These are phyloP conservation scores for Cephalotrichum gorgonifer DNA, from an alignment of 2,329 filamentous ascomycete genomes.

Conservation along the genomic window DNA sequence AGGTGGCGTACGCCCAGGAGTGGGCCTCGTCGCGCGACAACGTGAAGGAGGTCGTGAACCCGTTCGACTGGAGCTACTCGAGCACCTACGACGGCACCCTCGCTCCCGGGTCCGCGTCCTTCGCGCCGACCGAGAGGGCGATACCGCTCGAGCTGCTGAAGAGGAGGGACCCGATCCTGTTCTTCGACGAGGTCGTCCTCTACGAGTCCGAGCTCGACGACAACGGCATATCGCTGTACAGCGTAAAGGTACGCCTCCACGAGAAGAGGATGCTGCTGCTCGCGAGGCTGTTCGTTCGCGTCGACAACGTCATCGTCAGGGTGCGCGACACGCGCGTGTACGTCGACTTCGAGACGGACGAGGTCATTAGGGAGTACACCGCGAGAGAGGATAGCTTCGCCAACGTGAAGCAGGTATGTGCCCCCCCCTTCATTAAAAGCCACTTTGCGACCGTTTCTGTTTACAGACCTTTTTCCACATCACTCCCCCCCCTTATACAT, in stretches of 20 bases:
- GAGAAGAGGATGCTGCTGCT: constrained; percentile 77
- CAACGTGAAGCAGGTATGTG: constrained; percentile 58
- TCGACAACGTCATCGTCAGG: constrained; percentile 82
- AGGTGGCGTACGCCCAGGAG: constrained; percentile 83
- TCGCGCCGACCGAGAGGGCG: constrained; percentile 22
- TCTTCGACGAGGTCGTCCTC: constrained; percentile 91
- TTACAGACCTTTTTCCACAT: not conserved
- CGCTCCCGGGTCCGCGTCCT: constrained; percentile 14
- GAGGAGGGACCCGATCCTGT: constrained; percentile 84
- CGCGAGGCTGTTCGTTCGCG: constrained; percentile 78
- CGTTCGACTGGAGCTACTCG: constrained; percentile 97
- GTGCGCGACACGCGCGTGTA: constrained; percentile 87
- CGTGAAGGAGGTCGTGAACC: constrained; percentile 89
- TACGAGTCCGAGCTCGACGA: constrained; percentile 98
- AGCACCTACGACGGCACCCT: constrained; percentile 75
- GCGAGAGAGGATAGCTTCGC: constrained; percentile 77
- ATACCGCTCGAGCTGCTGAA: constrained; percentile 84
- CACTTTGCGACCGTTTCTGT: not conserved
- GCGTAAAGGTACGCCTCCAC: constrained; percentile 89
- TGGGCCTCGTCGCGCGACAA: constrained; percentile 64
- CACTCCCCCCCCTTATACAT: not conserved
- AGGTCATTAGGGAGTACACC: constrained; percentile 82
- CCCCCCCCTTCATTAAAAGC: not conserved
- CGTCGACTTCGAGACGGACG: constrained; percentile 70
- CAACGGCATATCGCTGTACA: constrained; percentile 86